Conservation (phyloP, 1,284 basidiomycete genomes). For the Moesziomyces sp. region DNA sequence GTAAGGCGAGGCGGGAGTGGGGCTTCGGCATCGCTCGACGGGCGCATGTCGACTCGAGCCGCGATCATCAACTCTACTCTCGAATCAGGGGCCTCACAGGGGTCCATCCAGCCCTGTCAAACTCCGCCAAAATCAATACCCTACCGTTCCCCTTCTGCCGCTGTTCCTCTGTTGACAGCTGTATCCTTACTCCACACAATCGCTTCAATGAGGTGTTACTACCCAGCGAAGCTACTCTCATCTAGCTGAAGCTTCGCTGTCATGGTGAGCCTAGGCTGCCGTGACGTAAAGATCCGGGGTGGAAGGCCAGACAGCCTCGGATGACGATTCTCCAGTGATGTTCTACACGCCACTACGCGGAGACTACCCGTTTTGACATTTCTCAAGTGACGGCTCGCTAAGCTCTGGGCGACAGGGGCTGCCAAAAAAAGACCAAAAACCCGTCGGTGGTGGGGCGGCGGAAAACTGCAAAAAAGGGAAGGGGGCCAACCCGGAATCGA, state of each 20-base stretch:
- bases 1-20: not conserved
- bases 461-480: constrained; percentile 6
- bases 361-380: constrained; percentile 1
- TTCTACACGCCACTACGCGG: constrained; percentile 1
- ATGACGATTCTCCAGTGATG: constrained; percentile 3
- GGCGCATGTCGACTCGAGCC: not conserved
- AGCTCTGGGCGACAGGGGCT: not conserved
- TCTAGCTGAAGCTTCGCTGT: too few species aligned
- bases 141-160: not conserved
- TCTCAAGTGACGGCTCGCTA: not conserved
- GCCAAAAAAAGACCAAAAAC: constrained; percentile 7
- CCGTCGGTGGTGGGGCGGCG: too few species aligned
- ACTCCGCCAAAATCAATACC: not conserved
- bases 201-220: too few species aligned
- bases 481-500: constrained; percentile 55
- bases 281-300: too few species aligned
- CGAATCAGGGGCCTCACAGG: not conserved
- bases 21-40: not conserved
- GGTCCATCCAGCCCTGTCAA: not conserved
- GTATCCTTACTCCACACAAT: not conserved
- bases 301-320: too few species aligned
- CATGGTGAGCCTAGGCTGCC: too few species aligned
- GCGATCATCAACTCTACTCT: not conserved
- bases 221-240: too few species aligned
- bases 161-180: not conserved